Evolutionary conservation across 768 basidiomycete genomes (phyloP).

Genomic region (Termitomyces sp.): DNA sequence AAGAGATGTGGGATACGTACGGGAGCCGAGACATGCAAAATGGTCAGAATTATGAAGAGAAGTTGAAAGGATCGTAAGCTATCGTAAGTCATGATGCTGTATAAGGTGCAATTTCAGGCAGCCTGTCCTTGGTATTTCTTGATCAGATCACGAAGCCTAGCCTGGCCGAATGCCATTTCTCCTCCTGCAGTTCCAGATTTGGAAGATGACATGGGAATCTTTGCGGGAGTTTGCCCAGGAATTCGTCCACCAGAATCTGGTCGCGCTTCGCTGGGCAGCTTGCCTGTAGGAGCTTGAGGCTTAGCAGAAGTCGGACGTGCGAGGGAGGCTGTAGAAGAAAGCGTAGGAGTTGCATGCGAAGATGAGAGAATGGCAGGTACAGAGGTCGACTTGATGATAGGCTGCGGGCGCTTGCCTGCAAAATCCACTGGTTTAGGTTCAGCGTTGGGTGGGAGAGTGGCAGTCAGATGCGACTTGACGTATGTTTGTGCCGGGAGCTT

Average conservation of each 20-base stretch:
- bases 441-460: constrained; percentile 13
- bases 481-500: constrained; percentile 5
- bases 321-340: constrained; percentile 77
- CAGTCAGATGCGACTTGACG: constrained; percentile 7
- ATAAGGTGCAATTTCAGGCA: constrained; percentile 4
- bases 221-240: constrained; percentile 13
- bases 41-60: neutral
- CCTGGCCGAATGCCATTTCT: constrained; percentile 75
- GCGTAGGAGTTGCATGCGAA: constrained; percentile 68
- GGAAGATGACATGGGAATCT: constrained; percentile 22
- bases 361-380: constrained; percentile 70
- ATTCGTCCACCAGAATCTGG: constrained; percentile 11
- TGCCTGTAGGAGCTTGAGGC: constrained; percentile 21
- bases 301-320: constrained; percentile 43
- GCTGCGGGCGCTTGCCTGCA: constrained; percentile 29
- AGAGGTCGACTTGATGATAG: constrained; percentile 58
- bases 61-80: constrained; percentile 2
- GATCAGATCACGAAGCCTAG: constrained; percentile 73
- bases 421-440: constrained; percentile 16
- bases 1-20: neutral
- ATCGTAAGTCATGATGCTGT: constrained; percentile 3
- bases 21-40: neutral
- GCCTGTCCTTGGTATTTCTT: constrained; percentile 68
- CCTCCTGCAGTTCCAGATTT: constrained; percentile 29
- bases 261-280: constrained; percentile 32